Base-by-base conservation (phyloP, 192 early-diverging fungal species). In the Coemansia sp. region DNA sequence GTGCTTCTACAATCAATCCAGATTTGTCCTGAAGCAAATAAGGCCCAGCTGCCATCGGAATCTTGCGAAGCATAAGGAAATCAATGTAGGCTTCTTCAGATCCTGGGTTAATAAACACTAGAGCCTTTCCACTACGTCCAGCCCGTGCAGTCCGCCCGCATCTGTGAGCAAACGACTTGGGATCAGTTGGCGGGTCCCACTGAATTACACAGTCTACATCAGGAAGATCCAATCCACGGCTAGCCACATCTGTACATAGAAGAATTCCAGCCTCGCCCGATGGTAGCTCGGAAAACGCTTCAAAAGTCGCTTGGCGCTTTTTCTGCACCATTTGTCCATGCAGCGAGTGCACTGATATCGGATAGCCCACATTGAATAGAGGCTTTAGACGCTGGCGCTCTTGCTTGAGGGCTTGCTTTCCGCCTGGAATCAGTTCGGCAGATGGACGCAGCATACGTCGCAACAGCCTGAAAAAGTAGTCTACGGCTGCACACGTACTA, bases 261-360 rank as follows among this genome's bases (percentile, higher is more conserved):
- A 99, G 68, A 14, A 97, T 58, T n/a, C 86, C 88, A 5, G 84
- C 72, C 16, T 83, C 81, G 30, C 83, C 82, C 11, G 82, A 33
- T 20, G 91, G 82, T 11, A 89, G 65, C 15, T 71, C 51, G 0
- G 85, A 79, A 50, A 92, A 97, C 16, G 84, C 77, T 23, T 86
- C 80, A 66, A 88, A 98, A 0, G 89, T 88, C 2, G 86, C 80
- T 42, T 88, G 85, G 6, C 96, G 86, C 46, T 87, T 84, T 61
- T 91, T 96, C 47, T 87, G 88, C 46, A 87, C 84, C 93, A 94
- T 93, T 62, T 96, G 89, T 0, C 96, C 96, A 61, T 99, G 96
- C 21, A 99, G 70, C 3, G 89, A 90, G 19, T 71, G 61, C 21
- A 78, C 65, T 2, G 76, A 61, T n/a, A 71, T 45, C 18, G 48